Conservation (phyloP, 768 basidiomycete species). For the Pulveroboletus sp. region DNA sequence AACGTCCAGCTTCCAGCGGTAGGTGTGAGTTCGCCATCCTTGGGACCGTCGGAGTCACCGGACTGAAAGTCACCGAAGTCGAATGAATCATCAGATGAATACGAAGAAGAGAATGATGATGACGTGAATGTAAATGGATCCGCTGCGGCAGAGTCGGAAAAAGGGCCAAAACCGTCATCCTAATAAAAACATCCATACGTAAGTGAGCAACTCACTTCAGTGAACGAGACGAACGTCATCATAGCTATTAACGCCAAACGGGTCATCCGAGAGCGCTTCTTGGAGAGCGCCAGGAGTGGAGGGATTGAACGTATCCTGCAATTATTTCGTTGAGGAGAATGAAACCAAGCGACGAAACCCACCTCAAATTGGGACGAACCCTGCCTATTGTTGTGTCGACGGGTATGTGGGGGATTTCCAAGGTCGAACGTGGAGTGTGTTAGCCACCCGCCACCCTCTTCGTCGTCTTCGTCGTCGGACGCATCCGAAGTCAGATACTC, state of each 20-base stretch:
- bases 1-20: slow-evolving; percentile 71
- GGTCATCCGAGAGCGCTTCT: slow-evolving; percentile 41
- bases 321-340: neutral
- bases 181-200: slow-evolving; percentile 12
- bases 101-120: slow-evolving; percentile 44
- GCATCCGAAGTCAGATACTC: slow-evolving; percentile 51
- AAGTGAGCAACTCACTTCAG: neutral
- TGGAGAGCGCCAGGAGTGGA: slow-evolving; percentile 27
- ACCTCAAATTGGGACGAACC: slow-evolving; percentile 55
- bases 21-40: slow-evolving; percentile 50
- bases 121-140: slow-evolving; percentile 52
- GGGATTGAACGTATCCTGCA: slow-evolving; percentile 52
- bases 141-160: slow-evolving; percentile 59
- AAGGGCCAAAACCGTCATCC: slow-evolving; percentile 75
- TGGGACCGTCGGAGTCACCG: slow-evolving; percentile 27
- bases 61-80: slow-evolving; percentile 79
- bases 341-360: slow-evolving; percentile 23
- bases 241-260: slow-evolving; percentile 40
- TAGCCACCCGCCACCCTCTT: slow-evolving; percentile 79
- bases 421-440: slow-evolving; percentile 70
- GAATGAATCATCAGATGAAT: slow-evolving; percentile 66
- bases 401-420: slow-evolving; percentile 43
- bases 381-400: slow-evolving; percentile 44
- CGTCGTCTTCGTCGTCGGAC: slow-evolving; percentile 51
- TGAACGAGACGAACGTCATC: slow-evolving; percentile 45